A percentile compares a stretch with the other conserved stretches of the same genome.
Evolutionary conservation across 2,329 filamentous ascomycete species (phyloP).

Genomic region (Cytospora leucostoma): DNA sequence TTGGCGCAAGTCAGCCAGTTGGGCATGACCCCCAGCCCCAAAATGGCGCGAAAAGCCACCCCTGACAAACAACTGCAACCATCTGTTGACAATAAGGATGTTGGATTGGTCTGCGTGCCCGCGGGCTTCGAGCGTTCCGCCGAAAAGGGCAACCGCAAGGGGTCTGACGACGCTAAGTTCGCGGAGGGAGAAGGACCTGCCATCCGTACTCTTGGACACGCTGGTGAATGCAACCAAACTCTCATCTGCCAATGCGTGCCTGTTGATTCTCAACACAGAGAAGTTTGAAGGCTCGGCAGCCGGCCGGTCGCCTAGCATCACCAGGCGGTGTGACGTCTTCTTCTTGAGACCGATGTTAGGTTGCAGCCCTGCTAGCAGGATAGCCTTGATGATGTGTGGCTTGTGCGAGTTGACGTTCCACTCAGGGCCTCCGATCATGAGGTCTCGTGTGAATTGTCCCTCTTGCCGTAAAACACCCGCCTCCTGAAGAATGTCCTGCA

Average conservation of each 20-base stretch:
- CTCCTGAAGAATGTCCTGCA: conserved; percentile 40
- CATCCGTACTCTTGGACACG: conserved; percentile 1
- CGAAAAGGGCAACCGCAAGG: conserved; percentile 12
- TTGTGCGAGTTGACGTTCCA: conserved; percentile 49
- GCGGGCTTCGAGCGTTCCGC: background rate
- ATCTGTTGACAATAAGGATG: conserved; percentile 9
- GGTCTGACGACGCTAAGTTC: conserved; percentile 1
- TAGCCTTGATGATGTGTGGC: conserved; percentile 45
- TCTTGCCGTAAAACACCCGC: conserved; percentile 36
- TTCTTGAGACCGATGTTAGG: conserved; percentile 43
- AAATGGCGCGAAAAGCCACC: background rate
- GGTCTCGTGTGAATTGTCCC: background rate
- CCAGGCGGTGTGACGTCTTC: background rate
- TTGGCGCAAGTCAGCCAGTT: conserved; percentile 2
- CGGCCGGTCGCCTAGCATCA: background rate
- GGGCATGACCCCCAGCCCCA: background rate
- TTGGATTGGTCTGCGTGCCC: background rate
- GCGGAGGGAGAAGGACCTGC: conserved; percentile 4
- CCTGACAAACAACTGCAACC: conserved; percentile 17
- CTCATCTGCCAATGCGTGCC: too few species aligned
- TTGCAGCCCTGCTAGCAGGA: conserved; percentile 47
- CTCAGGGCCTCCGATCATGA: conserved; percentile 35
- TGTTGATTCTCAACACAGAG: conserved; percentile 12
- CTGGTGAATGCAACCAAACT: background rate
- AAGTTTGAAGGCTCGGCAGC: background rate